Evolutionary conservation across 805 yeast genomes (phyloP).

Genomic region (Kodamaea sagamina): DNA sequence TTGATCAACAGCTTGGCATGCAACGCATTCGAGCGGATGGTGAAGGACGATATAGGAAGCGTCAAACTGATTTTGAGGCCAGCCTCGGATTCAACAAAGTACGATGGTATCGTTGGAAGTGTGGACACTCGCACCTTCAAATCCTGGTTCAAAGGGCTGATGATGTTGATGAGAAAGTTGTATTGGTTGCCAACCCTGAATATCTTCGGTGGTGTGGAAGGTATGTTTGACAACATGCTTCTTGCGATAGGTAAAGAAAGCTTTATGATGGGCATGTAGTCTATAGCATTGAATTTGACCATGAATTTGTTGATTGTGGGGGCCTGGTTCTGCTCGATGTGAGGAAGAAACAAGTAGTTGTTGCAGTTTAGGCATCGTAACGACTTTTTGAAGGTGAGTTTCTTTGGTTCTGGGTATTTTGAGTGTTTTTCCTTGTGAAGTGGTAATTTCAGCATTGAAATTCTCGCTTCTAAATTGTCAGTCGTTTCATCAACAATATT

Average conservation of each 20-base stretch:
- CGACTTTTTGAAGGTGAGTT: slow-evolving; percentile 27
- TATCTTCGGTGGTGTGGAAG: slow-evolving; percentile 10
- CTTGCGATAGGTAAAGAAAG: slow-evolving; percentile 19
- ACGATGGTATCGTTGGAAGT: slow-evolving; percentile 21
- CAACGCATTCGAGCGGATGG: slow-evolving; percentile 21
- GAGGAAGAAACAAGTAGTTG: slow-evolving; percentile 28
- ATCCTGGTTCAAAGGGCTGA: slow-evolving; percentile 32
- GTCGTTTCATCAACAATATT: not conserved
- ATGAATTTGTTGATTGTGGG: slow-evolving; percentile 26
- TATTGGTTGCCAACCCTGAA: slow-evolving; percentile 17
- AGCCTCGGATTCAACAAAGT: slow-evolving; percentile 14
- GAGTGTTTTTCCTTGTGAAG: not conserved
- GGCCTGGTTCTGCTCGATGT: slow-evolving; percentile 26
- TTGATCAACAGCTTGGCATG: slow-evolving; percentile 27
- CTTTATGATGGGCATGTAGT: slow-evolving; percentile 33
- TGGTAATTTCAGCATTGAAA: not conserved
- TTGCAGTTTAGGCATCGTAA: slow-evolving; percentile 33
- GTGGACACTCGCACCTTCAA: slow-evolving; percentile 26
- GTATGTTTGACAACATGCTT: slow-evolving; percentile 8
- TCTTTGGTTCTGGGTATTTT: slow-evolving; percentile 10
- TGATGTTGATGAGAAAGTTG: slow-evolving; percentile 29
- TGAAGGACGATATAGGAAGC: slow-evolving; percentile 29
- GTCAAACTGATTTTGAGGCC: slow-evolving; percentile 16
- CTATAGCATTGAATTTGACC: slow-evolving; percentile 35
- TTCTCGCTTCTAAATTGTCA: not conserved